Evolutionary conservation across 495 filamentous ascomycete genomes (phyloP), one percentile per base, ranked within the genome.

Genomic region (Hypoxylon fuscum): DNA sequence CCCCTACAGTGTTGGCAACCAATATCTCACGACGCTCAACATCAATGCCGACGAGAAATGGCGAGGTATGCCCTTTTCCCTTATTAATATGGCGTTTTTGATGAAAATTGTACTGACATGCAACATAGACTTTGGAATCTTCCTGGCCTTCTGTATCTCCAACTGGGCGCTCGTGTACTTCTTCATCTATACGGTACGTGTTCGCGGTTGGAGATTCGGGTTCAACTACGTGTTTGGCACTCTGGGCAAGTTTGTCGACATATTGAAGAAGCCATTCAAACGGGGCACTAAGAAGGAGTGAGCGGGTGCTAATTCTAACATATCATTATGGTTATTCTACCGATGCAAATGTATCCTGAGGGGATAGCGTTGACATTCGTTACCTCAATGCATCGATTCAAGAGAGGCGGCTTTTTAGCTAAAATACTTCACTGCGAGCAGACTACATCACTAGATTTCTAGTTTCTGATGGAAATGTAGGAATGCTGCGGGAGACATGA

Each of bases 81-180:
- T 3, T 23, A 10, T 10, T 49, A 22, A 23, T 15, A 3, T 8
- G 4, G 8, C 8, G 25, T 27, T 8, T 18, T 0, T 11, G 11
- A 21, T 50, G 6, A 0, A 15, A 17, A 14, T 25, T 4, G 12
- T 58, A 15, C 57, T 50, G 79, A 89, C 34, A n/a, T n/a, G n/a
- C 47, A 40, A 34, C 31, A 35, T 82, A 40, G 83, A 92, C 68
- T 90, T 92, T 67, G 91, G 90, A 1, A 89, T 94, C 52, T 93
- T 93, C 78, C 48, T 91, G 29, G 85, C 82, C 1, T 93, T 93
- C 73, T 87, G 87, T 23, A 79, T 93, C 17, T 86, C 83, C 49
- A 94, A 94, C 67, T 94, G 88, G 87, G 68, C 77, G 34, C 79
- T 94, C 41, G 88, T 96, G 0, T 94, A 93, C 73, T 93, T 96